phyloP scores from a whole-genome alignment of 495 filamentous ascomycete species.

The Echria macrotheca region DNA sequence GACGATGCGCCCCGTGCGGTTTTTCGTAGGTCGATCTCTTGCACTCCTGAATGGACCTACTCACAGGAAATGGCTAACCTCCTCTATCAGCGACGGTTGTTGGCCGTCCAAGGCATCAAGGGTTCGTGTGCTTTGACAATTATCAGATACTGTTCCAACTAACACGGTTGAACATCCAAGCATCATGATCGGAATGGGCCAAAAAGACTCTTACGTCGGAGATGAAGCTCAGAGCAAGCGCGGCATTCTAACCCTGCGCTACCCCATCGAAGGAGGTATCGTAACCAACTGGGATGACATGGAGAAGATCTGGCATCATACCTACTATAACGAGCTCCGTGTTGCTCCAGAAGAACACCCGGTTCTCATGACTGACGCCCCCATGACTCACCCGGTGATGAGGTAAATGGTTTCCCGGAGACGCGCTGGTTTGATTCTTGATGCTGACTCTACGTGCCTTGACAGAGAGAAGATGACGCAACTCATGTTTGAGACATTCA shows the following conservation, averaged over 20 bases:
- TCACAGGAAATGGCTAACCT: too few relatives aligned
- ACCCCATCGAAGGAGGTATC: constrained; percentile 99
- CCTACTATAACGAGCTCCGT: constrained; percentile 99
- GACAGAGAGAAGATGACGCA: constrained; percentile 43
- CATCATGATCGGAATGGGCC: constrained; percentile 99
- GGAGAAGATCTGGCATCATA: constrained; percentile 99
- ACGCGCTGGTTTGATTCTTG: too few relatives aligned
- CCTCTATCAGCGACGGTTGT: constrained; percentile 92
- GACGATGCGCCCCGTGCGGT: constrained; percentile 99
- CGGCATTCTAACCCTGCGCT: constrained; percentile 98
- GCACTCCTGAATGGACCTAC: too few relatives aligned
- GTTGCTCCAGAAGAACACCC: constrained; percentile 99
- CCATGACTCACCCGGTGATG: constrained; percentile 89
- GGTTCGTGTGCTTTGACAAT: too few relatives aligned
- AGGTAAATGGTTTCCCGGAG: not conserved
- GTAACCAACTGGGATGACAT: constrained; percentile 99
- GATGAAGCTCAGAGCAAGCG: constrained; percentile 99
- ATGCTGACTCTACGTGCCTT: constrained; percentile 19
- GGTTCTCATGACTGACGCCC: constrained; percentile 95
- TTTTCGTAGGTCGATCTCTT: constrained; percentile 74
- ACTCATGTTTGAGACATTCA: constrained; percentile 7
- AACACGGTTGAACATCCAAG: constrained; percentile 24
- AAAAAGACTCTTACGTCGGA: constrained; percentile 99
- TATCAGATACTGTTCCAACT: not conserved
- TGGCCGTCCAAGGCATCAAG: constrained; percentile 98